These are phyloP conservation scores for Capniomyces stellatus DNA, from an alignment of 371 early-diverging fungal species.

Conservation along the genomic window DNA sequence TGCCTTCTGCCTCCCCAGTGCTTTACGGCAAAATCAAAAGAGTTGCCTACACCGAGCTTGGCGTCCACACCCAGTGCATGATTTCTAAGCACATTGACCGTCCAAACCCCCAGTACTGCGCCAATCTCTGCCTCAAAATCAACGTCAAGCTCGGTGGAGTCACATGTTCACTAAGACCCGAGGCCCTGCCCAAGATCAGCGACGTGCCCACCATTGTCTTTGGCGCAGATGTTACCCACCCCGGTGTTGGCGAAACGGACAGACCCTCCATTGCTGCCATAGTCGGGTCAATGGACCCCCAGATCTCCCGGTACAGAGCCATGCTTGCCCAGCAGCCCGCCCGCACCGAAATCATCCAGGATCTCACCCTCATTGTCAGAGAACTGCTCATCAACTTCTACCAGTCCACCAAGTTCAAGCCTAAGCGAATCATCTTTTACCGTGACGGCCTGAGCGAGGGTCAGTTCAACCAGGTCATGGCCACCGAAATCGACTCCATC, in stretches of 20 bases:
- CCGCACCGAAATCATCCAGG: constrained; percentile 72
- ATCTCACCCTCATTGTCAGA: constrained; percentile 52
- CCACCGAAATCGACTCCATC: constrained; percentile 62
- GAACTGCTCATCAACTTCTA: constrained; percentile 65
- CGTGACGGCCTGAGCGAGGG: constrained; percentile 89
- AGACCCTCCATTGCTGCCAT: constrained; percentile 81
- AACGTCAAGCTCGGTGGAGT: constrained; percentile 76
- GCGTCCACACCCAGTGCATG: constrained; percentile 85
- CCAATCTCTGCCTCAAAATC: constrained; percentile 71
- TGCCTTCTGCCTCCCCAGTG: constrained; percentile 53
- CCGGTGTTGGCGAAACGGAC: constrained; percentile 51
- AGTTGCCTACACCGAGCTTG: constrained; percentile 75
- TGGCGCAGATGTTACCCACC: constrained; percentile 91
- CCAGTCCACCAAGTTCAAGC: constrained; percentile 51
- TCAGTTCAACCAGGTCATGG: constrained; percentile 63
- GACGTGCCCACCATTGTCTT: constrained; percentile 71
- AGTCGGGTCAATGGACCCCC: constrained; percentile 73
- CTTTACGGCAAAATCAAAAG: constrained; percentile 92
- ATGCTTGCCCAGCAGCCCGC: constrained; percentile 65
- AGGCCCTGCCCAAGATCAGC: constrained; percentile 37
- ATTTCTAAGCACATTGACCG: constrained; percentile 47
- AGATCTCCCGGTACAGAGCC: constrained; percentile 71
- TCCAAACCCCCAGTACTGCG: constrained; percentile 52
- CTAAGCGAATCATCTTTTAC: constrained; percentile 79
- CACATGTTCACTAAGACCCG: constrained; percentile 34